Evolutionary conservation across 306 rosid genomes (phyloP), one percentile per base, ranked within the genome.

Genomic region (Cicer cuneatum): DNA sequence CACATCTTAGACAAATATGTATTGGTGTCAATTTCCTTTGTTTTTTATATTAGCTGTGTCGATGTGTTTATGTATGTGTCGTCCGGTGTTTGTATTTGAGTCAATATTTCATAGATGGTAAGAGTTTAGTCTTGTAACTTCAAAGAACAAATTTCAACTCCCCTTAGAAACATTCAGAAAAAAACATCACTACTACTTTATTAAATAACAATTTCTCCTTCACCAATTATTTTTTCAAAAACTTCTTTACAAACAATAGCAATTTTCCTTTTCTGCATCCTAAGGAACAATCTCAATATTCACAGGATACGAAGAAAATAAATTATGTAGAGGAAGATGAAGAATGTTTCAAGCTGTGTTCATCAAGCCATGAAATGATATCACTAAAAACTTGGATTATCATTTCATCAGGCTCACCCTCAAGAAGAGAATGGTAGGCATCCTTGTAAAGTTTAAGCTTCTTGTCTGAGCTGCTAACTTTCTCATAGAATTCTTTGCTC

Each of bases 381-480:
- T 90, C 97, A 21, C 39, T 72, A 16, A 87, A 83, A 72, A 89
- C 98, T 65, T 72, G 82, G 51, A 54, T 64, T 66, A 90, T 90
- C 39, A 72, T 48, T 76, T 92, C 98, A 81, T 94, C 98, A 47
- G 96, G 93, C 81, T 94, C 99, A 39, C 99, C 99, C 81, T 94
- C 99, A 11, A 94, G 89, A 72, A 94, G 97, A 47, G 97, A 69
- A 84, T 94, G 99, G 48, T 41, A 94, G 3, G 95, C 89, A 73
- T 87, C 93, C 81, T 85, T 83, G 65, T 94, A 94, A 69, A 94
- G 86, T 66, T 82, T 85, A 38, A 90, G 86, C 51, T 78, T 90
- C 92, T 92, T 94, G 84, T 94, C 89, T 11, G 92, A 78, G 79
- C 93, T 79, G 53, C 88, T 86, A 5, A 98, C 96, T 81, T 90